phyloP scores from a whole-genome alignment of 345 rosid species.

The Moricandia moricandioides region DNA sequence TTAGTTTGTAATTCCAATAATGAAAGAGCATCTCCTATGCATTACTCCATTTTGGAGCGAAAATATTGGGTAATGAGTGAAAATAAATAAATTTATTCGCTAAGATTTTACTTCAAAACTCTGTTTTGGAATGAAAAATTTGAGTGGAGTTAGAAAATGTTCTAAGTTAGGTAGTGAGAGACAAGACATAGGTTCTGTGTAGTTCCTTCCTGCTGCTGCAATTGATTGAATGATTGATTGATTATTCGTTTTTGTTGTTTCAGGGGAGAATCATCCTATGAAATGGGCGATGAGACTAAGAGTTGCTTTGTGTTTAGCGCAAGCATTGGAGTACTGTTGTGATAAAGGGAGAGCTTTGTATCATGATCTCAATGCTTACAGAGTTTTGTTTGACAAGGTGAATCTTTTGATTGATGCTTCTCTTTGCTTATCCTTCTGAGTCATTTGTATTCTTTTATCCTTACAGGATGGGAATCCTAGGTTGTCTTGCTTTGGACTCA shows the following conservation, averaged over 20 bases:
- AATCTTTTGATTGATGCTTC: not conserved
- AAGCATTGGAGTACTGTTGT: constrained; percentile 86
- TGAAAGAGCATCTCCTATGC: too few species aligned
- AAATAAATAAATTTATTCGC: not conserved
- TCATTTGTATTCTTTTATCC: not conserved
- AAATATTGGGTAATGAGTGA: not conserved
- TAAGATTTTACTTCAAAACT: too few species aligned
- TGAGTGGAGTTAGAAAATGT: not conserved
- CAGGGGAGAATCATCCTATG: constrained; percentile 99
- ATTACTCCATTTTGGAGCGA: too few species aligned
- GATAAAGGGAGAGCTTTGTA: constrained; percentile 87
- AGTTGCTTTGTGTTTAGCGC: constrained; percentile 85
- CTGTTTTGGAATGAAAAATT: too few species aligned
- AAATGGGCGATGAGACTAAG: constrained; percentile 97
- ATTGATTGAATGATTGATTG: not conserved
- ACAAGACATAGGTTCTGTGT: not conserved
- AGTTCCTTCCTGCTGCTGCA: not conserved
- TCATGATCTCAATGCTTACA: constrained; percentile 94
- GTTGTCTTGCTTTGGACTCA: constrained; percentile 91
- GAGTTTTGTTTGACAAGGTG: constrained; percentile 91
- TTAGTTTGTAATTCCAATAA: not conserved
- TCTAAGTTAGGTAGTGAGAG: not conserved
- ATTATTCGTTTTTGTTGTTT: not conserved
- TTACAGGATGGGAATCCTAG: constrained; percentile 89
- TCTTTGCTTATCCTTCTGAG: not conserved